Conservation (phyloP, 75 land plant genomes). For the Isoetes taiwanensis region DNA sequence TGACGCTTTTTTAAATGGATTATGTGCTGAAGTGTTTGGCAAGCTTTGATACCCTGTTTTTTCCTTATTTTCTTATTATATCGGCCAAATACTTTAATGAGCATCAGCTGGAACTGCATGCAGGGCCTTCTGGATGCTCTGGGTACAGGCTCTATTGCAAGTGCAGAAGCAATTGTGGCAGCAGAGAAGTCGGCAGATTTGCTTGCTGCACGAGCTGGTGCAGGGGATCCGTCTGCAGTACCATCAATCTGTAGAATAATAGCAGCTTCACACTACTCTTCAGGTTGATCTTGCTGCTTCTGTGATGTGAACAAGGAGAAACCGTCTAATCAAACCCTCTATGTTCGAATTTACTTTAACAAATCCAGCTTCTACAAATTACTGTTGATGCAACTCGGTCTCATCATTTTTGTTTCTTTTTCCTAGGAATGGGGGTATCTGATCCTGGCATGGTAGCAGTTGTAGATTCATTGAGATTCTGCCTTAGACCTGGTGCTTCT, state of each 20-base stretch:
- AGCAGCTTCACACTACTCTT: slow-evolving; percentile 57
- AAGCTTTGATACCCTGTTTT: background rate
- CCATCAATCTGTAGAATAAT: slow-evolving; percentile 84
- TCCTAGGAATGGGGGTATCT: background rate
- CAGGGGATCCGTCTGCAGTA: slow-evolving; percentile 93
- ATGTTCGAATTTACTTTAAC: background rate
- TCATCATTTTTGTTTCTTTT: background rate
- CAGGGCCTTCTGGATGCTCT: slow-evolving; percentile 86
- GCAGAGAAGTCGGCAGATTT: slow-evolving; percentile 82
- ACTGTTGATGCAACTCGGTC: background rate
- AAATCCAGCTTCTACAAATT: background rate
- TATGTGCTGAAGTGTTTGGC: background rate
- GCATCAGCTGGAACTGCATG: too few species aligned
- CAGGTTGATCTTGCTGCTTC: slow-evolving; percentile 31
- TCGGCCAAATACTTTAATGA: too few species aligned
- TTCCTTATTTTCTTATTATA: background rate
- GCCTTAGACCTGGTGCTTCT: slow-evolving; percentile 68
- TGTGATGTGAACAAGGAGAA: background rate
- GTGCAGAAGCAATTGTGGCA: slow-evolving; percentile 75
- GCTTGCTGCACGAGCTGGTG: slow-evolving; percentile 88
- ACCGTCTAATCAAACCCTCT: background rate
- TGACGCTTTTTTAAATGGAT: background rate
- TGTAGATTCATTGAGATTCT: slow-evolving; percentile 68
- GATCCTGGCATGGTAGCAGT: slow-evolving; percentile 56
- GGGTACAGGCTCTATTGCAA: slow-evolving; percentile 51